These are phyloP conservation scores for Diaporthe caulivora DNA, from an alignment of 2,329 filamentous ascomycete genomes.

Conservation along the genomic window DNA sequence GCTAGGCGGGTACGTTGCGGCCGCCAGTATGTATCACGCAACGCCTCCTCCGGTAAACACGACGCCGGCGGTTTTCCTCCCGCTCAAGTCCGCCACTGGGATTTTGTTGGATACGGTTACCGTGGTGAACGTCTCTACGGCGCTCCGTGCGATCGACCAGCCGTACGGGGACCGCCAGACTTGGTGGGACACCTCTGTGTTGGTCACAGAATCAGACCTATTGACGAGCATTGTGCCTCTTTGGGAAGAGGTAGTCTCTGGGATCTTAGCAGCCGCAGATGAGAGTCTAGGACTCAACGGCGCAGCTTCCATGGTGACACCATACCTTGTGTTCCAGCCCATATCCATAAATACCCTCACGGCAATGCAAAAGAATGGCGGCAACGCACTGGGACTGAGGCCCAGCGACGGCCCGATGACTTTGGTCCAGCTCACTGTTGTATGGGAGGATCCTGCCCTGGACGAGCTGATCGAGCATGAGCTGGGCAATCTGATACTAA, in stretches of 20 bases:
- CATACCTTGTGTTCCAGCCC: conserved; percentile 53
- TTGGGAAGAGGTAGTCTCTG: conserved; percentile 6
- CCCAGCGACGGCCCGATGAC: conserved; percentile 49
- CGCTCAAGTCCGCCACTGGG: background rate
- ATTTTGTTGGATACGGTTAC: conserved; percentile 40
- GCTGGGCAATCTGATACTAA: conserved; percentile 39
- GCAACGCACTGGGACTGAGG: conserved; percentile 56
- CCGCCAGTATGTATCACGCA: background rate
- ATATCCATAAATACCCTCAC: conserved; percentile 50
- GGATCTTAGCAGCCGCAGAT: background rate
- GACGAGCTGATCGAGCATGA: conserved; percentile 47
- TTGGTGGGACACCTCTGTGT: conserved; percentile 48
- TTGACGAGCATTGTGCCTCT: conserved; percentile 42
- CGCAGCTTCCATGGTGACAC: conserved; percentile 31
- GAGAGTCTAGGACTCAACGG: background rate
- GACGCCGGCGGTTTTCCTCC: background rate
- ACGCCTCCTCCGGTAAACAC: background rate
- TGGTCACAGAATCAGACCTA: conserved; percentile 42
- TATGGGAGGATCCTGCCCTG: conserved; percentile 44
- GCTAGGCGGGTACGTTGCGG: background rate
- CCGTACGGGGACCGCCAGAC: conserved; percentile 46
- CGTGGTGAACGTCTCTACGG: conserved; percentile 45
- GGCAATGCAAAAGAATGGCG: conserved; percentile 51
- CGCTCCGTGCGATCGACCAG: conserved; percentile 43
- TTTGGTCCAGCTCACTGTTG: conserved; percentile 47